Evolutionary conservation across 148 eudicot genomes (phyloP).

Genomic region (Cornus controversa): DNA sequence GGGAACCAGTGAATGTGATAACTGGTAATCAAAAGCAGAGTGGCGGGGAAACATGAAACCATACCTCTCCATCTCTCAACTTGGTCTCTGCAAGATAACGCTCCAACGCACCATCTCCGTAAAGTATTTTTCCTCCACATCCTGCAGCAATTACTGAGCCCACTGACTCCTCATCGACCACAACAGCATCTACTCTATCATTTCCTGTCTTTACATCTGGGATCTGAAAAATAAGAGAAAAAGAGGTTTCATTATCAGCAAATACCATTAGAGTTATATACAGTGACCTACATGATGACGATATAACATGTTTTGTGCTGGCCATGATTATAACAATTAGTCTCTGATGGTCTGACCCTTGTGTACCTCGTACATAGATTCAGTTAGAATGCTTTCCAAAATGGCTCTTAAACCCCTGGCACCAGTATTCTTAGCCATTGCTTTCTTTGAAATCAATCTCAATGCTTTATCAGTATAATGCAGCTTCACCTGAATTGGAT

Average conservation of each 20-base stretch:
- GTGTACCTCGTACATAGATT: slow-evolving; percentile 59
- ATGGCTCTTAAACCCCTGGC: slow-evolving; percentile 62
- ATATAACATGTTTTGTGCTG: neutral
- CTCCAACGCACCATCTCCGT: slow-evolving; percentile 62
- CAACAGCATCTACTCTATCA: slow-evolving; percentile 59
- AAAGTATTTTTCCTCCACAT: slow-evolving; percentile 55
- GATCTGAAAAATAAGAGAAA: slow-evolving; percentile 30
- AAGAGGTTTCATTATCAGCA: neutral
- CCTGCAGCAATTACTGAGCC: slow-evolving; percentile 41
- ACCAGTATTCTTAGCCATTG: slow-evolving; percentile 56
- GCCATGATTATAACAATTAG: neutral
- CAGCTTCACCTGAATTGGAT: slow-evolving; percentile 45
- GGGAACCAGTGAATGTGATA: neutral
- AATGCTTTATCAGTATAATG: slow-evolving; percentile 47
- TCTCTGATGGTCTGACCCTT: neutral
- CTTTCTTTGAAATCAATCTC: slow-evolving; percentile 48
- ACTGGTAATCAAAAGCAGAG: neutral
- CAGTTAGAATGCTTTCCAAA: slow-evolving; percentile 51
- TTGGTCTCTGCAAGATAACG: slow-evolving; percentile 36
- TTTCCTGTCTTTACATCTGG: slow-evolving; percentile 48
- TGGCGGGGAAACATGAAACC: slow-evolving; percentile 1
- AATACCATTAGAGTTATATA: neutral
- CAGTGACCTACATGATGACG: neutral
- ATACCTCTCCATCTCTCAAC: slow-evolving; percentile 34
- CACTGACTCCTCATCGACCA: slow-evolving; percentile 57